Base-by-base conservation (phyloP, 495 filamentous ascomycete species). In the Daldinia caldariorum region DNA sequence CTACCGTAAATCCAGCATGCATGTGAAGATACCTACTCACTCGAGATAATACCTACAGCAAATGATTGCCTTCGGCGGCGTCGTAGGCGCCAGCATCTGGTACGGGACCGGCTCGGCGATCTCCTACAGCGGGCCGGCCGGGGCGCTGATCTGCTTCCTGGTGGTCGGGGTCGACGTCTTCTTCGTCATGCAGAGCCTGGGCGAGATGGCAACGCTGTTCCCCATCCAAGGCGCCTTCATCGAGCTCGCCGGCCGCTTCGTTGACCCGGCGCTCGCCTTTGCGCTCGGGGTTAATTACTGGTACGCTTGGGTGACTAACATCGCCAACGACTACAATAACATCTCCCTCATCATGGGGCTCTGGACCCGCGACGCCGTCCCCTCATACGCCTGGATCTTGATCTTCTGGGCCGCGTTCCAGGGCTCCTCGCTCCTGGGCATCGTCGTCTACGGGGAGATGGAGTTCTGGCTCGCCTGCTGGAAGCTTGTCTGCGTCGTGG, bases 151-250 rank as follows among this genome's bases (percentile, higher is more conserved):
- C 58, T 83, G 82, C 57, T 89, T 88, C 63, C 77, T 80, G 7
- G 75, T 89, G 43, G 80, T 88, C 58, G 86, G 85, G 0, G 72
- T 85, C 9, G 84, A 86, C 50, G 85, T 88, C 1, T 89, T 83
- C 65, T 87, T 86, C 67, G 86, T 89, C 22, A 87, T 88, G 84
- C 84, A 87, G 80, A 83, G 83, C 22, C 76, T 88, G 32, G 87
- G 86, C 22, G 86, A 89, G 66, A 84, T 88, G 77, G 83, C 86
- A 2, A 87, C 85, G 0, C 61, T 86, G 1, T 83, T 87, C 26
- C 86, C 86, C 5, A 78, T 88, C 5, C 80, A 82, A 4, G 84
- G 85, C 5, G 84, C 83, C 1, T 88, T 88, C 58, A 83, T 81
- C n/a, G 84, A 86, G 66, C 85, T 87, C 63, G 85, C 87, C 0